Evolutionary conservation across 2,329 filamentous ascomycete genomes (phyloP).

Genomic region (Aspergillus luchuensis): DNA sequence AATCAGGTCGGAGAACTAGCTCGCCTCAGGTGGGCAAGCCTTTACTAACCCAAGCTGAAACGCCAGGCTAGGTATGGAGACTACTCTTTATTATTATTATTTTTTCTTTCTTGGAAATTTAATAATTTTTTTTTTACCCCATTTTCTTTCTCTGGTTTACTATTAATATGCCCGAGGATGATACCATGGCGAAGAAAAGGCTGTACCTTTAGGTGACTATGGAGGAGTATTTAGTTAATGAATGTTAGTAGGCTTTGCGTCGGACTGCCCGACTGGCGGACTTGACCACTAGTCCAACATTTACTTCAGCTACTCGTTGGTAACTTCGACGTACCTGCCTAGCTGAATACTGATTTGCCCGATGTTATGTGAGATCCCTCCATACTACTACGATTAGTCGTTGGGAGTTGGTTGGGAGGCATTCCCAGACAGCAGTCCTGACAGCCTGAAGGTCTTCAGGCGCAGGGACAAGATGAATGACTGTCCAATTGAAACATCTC

Average conservation of each 20-base stretch:
- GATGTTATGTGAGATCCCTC: neutral
- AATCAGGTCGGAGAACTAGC: conserved; percentile 16
- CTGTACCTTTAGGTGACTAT: too few relatives aligned
- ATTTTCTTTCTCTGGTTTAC: neutral
- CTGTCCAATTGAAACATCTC: neutral
- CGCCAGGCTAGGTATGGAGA: conserved; percentile 1
- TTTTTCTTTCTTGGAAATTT: too few relatives aligned
- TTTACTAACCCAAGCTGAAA: conserved; percentile 17
- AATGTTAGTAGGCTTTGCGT: neutral
- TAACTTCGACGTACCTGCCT: neutral
- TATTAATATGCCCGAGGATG: conserved; percentile 1
- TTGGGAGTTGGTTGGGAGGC: neutral
- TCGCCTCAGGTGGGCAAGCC: conserved; percentile 9
- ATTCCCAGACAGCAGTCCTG: neutral
- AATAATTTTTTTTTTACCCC: too few relatives aligned
- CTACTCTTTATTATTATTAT: too few relatives aligned
- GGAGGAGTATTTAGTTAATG: neutral
- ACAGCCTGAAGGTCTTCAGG: neutral
- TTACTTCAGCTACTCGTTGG: neutral
- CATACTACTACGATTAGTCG: too few relatives aligned
- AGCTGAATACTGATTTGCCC: neutral
- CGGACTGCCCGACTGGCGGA: conserved; percentile 1
- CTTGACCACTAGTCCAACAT: neutral
- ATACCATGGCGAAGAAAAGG: neutral
- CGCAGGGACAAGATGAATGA: neutral